These are phyloP conservation scores for Calophaca sinica DNA, from an alignment of 306 rosid species.

Conservation along the genomic window DNA sequence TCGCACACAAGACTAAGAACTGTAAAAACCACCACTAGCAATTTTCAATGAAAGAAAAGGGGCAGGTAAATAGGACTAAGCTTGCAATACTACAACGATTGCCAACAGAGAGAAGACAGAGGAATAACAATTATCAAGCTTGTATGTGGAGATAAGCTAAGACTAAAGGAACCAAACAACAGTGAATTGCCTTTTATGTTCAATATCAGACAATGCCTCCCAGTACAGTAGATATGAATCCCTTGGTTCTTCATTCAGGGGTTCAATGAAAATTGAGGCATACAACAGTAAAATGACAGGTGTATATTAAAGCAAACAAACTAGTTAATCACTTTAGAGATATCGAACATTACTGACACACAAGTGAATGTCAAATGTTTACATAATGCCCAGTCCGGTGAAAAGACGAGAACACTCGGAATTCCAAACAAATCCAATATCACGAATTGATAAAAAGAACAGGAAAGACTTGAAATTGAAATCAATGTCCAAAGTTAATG, in stretches of 20 bases:
- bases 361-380: constrained; percentile 15
- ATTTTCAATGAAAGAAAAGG: constrained; percentile 7
- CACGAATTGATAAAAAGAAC: not conserved
- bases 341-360: not conserved
- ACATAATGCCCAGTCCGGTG: not conserved
- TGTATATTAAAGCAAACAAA: not conserved
- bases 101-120: too few relatives aligned
- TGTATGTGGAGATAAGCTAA: not conserved
- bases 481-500: not conserved
- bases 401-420: not conserved
- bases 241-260: not conserved
- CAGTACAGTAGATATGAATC: constrained; percentile 31
- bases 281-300: not conserved
- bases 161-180: constrained; percentile 28
- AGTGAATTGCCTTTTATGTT: constrained; percentile 14
- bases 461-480: constrained; percentile 34
- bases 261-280: constrained; percentile 29
- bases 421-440: constrained; percentile 11
- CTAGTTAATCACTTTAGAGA: constrained; percentile 2
- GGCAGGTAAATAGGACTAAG: not conserved
- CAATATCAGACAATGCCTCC: not conserved
- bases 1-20: constrained; percentile 9
- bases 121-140: too few relatives aligned
- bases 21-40: constrained; percentile 13
- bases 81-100: not conserved